phyloP scores from a whole-genome alignment of 2,329 filamentous ascomycete genomes.

The Beauveria varroae region DNA sequence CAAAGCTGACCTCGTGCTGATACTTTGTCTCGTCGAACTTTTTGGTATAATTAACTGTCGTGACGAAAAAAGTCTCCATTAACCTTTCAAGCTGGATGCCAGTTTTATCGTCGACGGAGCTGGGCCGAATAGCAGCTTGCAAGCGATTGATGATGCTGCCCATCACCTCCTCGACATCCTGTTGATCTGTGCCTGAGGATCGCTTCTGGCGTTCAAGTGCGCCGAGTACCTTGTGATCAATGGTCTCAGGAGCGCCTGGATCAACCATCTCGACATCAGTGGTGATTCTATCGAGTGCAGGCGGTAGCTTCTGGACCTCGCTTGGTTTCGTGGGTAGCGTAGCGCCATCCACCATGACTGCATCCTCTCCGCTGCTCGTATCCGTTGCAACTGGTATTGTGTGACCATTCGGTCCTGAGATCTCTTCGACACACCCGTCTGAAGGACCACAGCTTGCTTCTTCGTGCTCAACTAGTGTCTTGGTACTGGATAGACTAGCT shows the following conservation, averaged over 20 bases:
- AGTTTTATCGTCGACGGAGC: slow-evolving; percentile 49
- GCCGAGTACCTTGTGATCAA: slow-evolving; percentile 39
- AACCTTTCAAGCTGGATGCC: slow-evolving; percentile 77
- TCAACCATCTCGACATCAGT: slow-evolving; percentile 25
- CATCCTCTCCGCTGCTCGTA: slow-evolving; percentile 12
- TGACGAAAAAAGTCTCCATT: slow-evolving; percentile 61
- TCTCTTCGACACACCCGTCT: slow-evolving; percentile 26
- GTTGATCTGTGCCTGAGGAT: slow-evolving; percentile 59
- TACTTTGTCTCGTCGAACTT: slow-evolving; percentile 38
- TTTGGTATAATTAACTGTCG: slow-evolving; percentile 52
- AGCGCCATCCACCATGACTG: slow-evolving; percentile 17
- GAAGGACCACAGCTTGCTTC: slow-evolving; percentile 30
- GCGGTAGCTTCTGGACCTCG: background rate
- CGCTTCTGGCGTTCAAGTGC: slow-evolving; percentile 39
- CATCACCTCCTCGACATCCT: slow-evolving; percentile 95
- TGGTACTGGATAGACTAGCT: slow-evolving; percentile 42
- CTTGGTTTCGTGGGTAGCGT: background rate
- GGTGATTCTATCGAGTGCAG: background rate
- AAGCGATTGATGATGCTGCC: slow-evolving; percentile 85
- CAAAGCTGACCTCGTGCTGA: slow-evolving; percentile 44
- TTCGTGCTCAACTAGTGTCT: slow-evolving; percentile 41
- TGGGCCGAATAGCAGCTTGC: slow-evolving; percentile 76
- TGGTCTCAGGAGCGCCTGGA: slow-evolving; percentile 25
- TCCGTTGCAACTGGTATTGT: slow-evolving; percentile 10
- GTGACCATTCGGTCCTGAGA: slow-evolving; percentile 15